phyloP scores from a whole-genome alignment of 1,284 basidiomycete species.

The Ceratobasidium sp. region DNA sequence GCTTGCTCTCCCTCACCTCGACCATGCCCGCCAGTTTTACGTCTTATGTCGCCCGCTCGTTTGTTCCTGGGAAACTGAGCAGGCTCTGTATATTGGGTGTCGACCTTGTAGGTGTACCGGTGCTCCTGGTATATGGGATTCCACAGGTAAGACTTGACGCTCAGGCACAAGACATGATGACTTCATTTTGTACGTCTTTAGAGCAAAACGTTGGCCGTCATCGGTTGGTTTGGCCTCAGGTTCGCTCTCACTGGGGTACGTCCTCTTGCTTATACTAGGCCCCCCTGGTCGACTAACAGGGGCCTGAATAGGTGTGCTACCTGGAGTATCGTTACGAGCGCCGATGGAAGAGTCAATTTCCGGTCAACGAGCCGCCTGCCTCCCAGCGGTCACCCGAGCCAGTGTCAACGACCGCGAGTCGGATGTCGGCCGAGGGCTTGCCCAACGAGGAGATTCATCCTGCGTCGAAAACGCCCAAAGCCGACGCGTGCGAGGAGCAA shows the following conservation, averaged over 20 bases:
- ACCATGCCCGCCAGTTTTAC: conserved; percentile 1
- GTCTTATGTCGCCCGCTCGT: conserved; percentile 23
- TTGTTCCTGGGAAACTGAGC: conserved; percentile 7
- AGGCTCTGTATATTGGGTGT: conserved; percentile 23
- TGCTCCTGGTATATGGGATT: conserved; percentile 13
- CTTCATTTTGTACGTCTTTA: background rate
- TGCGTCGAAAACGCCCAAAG: background rate
- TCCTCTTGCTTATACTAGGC: background rate
- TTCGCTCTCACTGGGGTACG: conserved; percentile 25
- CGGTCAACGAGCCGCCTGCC: no score
- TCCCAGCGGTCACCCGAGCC: no score
- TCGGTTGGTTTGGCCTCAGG: conserved; percentile 19
- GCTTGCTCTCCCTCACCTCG: conserved; percentile 7
- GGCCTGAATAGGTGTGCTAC: conserved; percentile 1
- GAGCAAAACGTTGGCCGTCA: conserved; percentile 7
- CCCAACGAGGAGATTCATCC: no score
- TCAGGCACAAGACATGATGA: no score
- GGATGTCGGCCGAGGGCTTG: no score
- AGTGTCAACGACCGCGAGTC: no score
- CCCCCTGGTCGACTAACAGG: background rate
- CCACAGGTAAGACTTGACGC: conserved; percentile 28
- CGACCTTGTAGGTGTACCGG: conserved; percentile 23
- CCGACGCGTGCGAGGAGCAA: background rate
- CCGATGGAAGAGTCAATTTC: background rate
- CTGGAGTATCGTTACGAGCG: conserved; percentile 1